Evolutionary conservation across 768 basidiomycete species (phyloP).

Genomic region (Flagelloscypha sp.): DNA sequence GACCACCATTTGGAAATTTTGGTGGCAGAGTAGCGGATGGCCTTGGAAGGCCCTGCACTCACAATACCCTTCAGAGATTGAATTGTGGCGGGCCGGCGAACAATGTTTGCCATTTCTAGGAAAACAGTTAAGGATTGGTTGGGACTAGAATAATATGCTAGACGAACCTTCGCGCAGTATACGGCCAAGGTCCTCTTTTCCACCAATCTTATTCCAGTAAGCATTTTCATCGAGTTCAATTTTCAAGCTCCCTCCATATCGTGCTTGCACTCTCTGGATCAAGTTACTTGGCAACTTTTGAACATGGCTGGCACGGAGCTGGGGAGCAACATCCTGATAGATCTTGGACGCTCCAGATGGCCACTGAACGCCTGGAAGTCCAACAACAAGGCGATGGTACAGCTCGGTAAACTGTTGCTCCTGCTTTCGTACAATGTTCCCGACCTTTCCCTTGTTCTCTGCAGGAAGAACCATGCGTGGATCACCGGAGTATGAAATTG

Average conservation of each 20-base stretch:
- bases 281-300: conserved; percentile 71
- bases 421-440: conserved; percentile 84
- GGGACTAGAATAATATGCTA: not conserved
- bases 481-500: conserved; percentile 83
- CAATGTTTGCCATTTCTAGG: conserved; percentile 69
- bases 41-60: conserved; percentile 76
- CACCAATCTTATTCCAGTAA: conserved; percentile 68
- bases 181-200: conserved; percentile 45
- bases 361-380: conserved; percentile 79
- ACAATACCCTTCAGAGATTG: conserved; percentile 83
- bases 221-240: conserved; percentile 62
- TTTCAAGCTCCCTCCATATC: conserved; percentile 32
- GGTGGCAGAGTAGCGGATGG: conserved; percentile 59
- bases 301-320: conserved; percentile 65
- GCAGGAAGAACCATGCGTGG: conserved; percentile 91
- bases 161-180: conserved; percentile 48
- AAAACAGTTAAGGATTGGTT: not conserved
- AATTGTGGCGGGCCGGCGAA: conserved; percentile 73
- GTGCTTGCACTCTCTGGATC: conserved; percentile 44
- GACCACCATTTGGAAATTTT: conserved; percentile 91
- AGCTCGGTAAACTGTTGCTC: conserved; percentile 77
- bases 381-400: conserved; percentile 72
- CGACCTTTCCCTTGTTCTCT: conserved; percentile 92
- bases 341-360: conserved; percentile 37
- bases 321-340: conserved; percentile 67